Conservation (phyloP, 768 basidiomycete genomes). For the Russula olivacea region DNA sequence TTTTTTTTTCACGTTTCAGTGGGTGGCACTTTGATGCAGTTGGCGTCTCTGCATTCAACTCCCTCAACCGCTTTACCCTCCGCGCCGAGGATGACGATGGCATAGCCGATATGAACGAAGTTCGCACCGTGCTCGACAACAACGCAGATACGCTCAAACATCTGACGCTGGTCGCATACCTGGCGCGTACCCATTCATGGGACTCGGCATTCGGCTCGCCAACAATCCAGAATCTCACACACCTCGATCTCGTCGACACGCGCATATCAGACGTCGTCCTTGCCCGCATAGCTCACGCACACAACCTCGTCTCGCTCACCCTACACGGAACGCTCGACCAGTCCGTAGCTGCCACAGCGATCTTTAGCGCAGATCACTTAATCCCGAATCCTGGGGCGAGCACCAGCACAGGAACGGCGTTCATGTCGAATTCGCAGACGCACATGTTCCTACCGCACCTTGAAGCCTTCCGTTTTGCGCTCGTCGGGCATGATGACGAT, state of each 20-base stretch:
- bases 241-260: constrained; percentile 65
- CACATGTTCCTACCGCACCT: constrained; percentile 61
- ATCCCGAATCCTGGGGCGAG: constrained; percentile 36
- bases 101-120: constrained; percentile 63
- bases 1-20: constrained; percentile 28
- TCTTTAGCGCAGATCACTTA: constrained; percentile 58
- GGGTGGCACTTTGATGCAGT: constrained; percentile 73
- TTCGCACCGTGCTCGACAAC: constrained; percentile 55
- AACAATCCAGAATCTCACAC: constrained; percentile 60
- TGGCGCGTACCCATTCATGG: constrained; percentile 59
- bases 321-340: constrained; percentile 63
- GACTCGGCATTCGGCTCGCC: constrained; percentile 57
- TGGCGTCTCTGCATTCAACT: constrained; percentile 56
- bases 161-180: constrained; percentile 64
- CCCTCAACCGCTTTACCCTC: constrained; percentile 58
- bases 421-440: not conserved
- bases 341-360: constrained; percentile 48
- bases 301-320: constrained; percentile 55
- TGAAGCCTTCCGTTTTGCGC: constrained; percentile 55
- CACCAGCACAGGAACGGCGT: not conserved
- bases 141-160: constrained; percentile 54
- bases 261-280: constrained; percentile 60
- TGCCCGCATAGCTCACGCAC: constrained; percentile 56
- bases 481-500: constrained; percentile 60
- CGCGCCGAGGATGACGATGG: constrained; percentile 68